Conservation (phyloP, 2,329 filamentous ascomycete species). For the Emergomyces pasteurianus region DNA sequence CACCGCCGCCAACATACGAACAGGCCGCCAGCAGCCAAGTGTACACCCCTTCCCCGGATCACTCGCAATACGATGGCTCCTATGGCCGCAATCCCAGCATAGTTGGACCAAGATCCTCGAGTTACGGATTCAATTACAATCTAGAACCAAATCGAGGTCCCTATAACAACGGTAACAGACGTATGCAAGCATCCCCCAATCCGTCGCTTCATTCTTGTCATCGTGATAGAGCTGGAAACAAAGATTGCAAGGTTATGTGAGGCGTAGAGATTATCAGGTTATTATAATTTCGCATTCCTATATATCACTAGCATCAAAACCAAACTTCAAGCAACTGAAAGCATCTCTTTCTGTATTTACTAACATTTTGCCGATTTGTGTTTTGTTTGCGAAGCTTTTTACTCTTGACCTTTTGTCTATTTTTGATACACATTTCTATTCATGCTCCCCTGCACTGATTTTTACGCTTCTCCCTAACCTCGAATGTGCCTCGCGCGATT, state of each 20-base stretch:
- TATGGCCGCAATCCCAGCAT: slow-evolving; percentile 7
- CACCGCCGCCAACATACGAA: slow-evolving; percentile 54
- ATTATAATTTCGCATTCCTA: not conserved
- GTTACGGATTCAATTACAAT: slow-evolving; percentile 1
- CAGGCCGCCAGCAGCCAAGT: slow-evolving; percentile 47
- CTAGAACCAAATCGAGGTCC: not conserved
- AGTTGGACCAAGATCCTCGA: slow-evolving; percentile 9
- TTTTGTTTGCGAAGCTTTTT: not conserved
- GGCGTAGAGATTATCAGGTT: not conserved
- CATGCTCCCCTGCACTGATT: not conserved
- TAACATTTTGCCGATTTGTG: not conserved
- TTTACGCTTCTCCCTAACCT: not conserved
- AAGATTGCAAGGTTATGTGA: slow-evolving; percentile 35
- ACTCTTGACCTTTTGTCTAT: not conserved
- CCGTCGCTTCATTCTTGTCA: not conserved
- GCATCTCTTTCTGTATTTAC: not conserved
- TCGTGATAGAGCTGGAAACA: slow-evolving; percentile 24
- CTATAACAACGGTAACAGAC: not conserved
- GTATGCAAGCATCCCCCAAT: not conserved
- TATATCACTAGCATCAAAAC: not conserved
- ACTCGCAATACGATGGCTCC: slow-evolving; percentile 20
- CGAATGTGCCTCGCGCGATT: not conserved
- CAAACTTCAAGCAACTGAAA: not conserved
- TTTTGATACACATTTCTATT: not conserved
- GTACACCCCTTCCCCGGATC: slow-evolving; percentile 40